These are phyloP conservation scores for Aureobasidium sp. DNA, from an alignment of 2,329 filamentous ascomycete species.

Conservation along the genomic window DNA sequence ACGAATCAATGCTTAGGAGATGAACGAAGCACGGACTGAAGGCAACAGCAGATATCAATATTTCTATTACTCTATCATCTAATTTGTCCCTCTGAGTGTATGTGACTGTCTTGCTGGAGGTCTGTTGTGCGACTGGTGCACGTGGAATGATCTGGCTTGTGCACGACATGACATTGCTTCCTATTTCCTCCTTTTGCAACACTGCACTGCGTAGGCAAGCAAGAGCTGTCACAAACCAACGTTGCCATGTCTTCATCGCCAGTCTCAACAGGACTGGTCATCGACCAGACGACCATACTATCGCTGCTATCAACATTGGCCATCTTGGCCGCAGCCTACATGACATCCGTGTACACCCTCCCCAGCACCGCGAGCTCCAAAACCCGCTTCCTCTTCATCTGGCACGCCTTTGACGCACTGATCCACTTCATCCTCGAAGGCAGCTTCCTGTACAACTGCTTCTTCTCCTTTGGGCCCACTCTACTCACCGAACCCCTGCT, in stretches of 20 bases:
- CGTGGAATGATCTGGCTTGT: neutral
- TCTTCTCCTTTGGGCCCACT: conserved; percentile 51
- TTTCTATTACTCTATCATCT: neutral
- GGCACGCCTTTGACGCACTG: conserved; percentile 88
- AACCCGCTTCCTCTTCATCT: conserved; percentile 75
- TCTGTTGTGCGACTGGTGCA: neutral
- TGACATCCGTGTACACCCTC: conserved; percentile 42
- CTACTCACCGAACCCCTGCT: conserved; percentile 31
- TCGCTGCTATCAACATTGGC: conserved; percentile 48
- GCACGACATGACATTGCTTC: neutral
- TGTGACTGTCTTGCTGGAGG: neutral
- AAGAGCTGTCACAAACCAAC: neutral
- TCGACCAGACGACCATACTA: conserved; percentile 44
- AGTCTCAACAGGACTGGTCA: conserved; percentile 16
- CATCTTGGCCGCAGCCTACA: conserved; percentile 47
- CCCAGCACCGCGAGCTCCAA: conserved; percentile 47
- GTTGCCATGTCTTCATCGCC: neutral
- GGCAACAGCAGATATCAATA: conserved; percentile 8
- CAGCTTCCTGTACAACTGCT: conserved; percentile 86
- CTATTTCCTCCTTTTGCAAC: neutral
- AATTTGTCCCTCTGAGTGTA: neutral
- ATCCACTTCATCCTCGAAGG: conserved; percentile 90
- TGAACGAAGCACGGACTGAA: neutral
- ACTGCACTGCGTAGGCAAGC: neutral
- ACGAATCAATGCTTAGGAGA: neutral